Evolutionary conservation across 768 basidiomycete genomes (phyloP).

Genomic region (Harrya chromipes): DNA sequence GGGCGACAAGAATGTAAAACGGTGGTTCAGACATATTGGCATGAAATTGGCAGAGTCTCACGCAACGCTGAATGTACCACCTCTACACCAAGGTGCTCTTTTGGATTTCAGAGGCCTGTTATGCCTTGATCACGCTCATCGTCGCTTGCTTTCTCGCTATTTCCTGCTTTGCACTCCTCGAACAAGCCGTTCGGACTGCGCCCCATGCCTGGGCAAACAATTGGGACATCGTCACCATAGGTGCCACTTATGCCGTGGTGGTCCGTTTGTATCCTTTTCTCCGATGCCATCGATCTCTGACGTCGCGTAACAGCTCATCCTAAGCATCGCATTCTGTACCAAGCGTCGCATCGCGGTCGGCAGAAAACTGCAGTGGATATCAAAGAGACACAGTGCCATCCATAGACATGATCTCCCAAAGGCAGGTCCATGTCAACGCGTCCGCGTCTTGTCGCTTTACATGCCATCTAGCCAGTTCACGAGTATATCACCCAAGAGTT

Average conservation of each 20-base stretch:
- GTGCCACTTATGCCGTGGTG: conserved; percentile 66
- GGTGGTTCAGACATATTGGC: conserved; percentile 40
- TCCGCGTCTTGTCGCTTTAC: neutral
- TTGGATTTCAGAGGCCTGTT: conserved; percentile 53
- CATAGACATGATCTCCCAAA: conserved; percentile 57
- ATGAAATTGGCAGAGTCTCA: neutral
- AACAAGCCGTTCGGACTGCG: conserved; percentile 69
- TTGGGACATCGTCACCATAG: conserved; percentile 65
- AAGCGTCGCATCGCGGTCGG: conserved; percentile 70
- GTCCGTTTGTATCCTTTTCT: conserved; percentile 41
- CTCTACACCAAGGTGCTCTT: conserved; percentile 39
- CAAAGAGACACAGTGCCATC: conserved; percentile 55
- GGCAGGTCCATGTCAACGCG: conserved; percentile 32
- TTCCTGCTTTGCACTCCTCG: conserved; percentile 62
- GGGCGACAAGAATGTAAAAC: conserved; percentile 67
- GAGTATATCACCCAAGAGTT: conserved; percentile 72
- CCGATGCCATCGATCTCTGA: neutral
- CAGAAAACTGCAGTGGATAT: conserved; percentile 61
- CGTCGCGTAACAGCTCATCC: conserved; percentile 42
- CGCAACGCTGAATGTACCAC: conserved; percentile 17
- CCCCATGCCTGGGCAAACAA: conserved; percentile 57
- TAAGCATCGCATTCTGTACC: conserved; percentile 58
- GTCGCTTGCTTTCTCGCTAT: conserved; percentile 54
- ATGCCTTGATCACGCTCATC: conserved; percentile 49
- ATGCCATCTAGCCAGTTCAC: conserved; percentile 50